Evolutionary conservation across 768 basidiomycete species (phyloP).

Genomic region (Suillus ampliporus): DNA sequence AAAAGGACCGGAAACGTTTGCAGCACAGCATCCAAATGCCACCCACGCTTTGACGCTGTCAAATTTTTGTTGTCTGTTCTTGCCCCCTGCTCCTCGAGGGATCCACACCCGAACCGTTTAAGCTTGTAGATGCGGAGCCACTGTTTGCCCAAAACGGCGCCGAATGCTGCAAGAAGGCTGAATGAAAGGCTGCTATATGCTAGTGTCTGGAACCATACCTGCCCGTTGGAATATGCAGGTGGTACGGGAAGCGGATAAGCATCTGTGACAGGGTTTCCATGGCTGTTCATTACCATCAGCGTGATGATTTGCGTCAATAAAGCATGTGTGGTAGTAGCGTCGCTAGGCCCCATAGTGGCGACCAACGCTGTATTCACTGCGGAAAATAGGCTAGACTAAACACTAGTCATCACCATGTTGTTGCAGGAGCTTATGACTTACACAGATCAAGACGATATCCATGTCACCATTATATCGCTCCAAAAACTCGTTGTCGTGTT

Average conservation of each 20-base stretch:
- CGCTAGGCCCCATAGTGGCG: slow-evolving; percentile 3
- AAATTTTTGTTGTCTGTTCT: slow-evolving; percentile 15
- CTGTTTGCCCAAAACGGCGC: slow-evolving; percentile 22
- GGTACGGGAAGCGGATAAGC: not conserved
- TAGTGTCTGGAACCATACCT: slow-evolving; percentile 17
- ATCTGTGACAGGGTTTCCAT: not conserved
- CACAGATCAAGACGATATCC: slow-evolving; percentile 13
- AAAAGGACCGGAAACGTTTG: slow-evolving; percentile 19
- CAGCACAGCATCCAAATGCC: slow-evolving; percentile 22
- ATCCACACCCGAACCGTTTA: slow-evolving; percentile 7
- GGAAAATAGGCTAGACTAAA: slow-evolving; percentile 23
- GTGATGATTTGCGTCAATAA: not conserved
- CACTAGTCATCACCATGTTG: not conserved
- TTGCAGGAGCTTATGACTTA: not conserved
- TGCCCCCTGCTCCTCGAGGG: slow-evolving; percentile 15
- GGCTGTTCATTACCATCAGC: slow-evolving; percentile 15
- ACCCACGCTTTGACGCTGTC: slow-evolving; percentile 15
- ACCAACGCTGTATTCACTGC: slow-evolving; percentile 20
- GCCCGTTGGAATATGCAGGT: not conserved
- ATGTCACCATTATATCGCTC: slow-evolving; percentile 8
- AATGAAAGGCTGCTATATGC: slow-evolving; percentile 19
- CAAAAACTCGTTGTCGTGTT: slow-evolving; percentile 7
- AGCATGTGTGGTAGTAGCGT: slow-evolving; percentile 11
- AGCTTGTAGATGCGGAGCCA: slow-evolving; percentile 15
- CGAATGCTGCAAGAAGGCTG: slow-evolving; percentile 22